phyloP scores from a whole-genome alignment of 192 early-diverging fungal genomes.

The Coemansia sp. region DNA sequence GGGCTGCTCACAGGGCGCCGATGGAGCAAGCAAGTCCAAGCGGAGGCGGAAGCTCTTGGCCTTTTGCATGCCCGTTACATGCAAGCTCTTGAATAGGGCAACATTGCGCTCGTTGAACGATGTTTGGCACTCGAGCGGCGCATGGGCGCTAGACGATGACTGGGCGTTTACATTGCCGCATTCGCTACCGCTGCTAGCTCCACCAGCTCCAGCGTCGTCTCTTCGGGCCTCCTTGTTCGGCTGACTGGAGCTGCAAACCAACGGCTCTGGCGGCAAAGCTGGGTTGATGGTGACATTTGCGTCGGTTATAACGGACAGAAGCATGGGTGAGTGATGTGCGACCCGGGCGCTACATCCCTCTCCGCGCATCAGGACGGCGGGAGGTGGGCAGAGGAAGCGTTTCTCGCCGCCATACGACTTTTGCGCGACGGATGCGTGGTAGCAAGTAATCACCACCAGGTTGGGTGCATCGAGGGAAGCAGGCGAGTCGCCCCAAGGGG shows the following conservation, averaged over 20 bases:
- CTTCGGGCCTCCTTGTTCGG: neutral
- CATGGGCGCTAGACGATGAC: conserved; percentile 50
- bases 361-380: conserved; percentile 66
- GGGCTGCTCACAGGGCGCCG: conserved; percentile 19
- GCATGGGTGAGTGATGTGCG: conserved; percentile 60
- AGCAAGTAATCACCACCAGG: conserved; percentile 77
- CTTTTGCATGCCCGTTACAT: conserved; percentile 79
- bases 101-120: conserved; percentile 56
- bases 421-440: conserved; percentile 84
- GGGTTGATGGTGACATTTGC: conserved; percentile 50
- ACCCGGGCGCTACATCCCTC: conserved; percentile 42
- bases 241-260: neutral
- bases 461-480: conserved; percentile 14
- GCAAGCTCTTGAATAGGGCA: conserved; percentile 74
- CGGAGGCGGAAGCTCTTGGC: conserved; percentile 77
- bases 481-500: neutral
- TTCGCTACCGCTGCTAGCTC: conserved; percentile 5
- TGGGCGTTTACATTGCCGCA: neutral
- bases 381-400: conserved; percentile 79
- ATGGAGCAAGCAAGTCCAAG: conserved; percentile 60
- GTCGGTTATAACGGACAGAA: conserved; percentile 67
- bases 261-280: conserved; percentile 11
- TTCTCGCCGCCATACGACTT: conserved; percentile 96
- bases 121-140: conserved; percentile 52
- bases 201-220: neutral